Conservation (phyloP, 2,329 filamentous ascomycete genomes). For the Aureobasidium mangrovei region DNA sequence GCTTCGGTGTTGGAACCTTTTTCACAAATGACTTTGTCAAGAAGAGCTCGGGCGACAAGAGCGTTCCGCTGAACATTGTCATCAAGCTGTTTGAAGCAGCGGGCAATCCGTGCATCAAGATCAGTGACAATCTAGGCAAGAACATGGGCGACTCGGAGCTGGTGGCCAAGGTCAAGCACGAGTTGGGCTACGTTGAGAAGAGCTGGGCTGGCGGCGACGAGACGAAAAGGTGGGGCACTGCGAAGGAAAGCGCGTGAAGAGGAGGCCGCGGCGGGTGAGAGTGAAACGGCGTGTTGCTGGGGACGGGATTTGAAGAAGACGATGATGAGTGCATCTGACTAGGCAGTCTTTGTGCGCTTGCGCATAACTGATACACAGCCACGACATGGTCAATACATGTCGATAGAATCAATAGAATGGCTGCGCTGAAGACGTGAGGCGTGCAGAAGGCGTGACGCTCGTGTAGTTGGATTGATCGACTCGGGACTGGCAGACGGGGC, state of each 20-base stretch:
- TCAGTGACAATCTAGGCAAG: conserved; percentile 81
- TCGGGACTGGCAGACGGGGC: neutral
- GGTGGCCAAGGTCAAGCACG: conserved; percentile 73
- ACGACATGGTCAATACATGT: conserved; percentile 6
- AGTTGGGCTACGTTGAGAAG: conserved; percentile 78
- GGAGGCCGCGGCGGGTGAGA: neutral
- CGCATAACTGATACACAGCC: neutral
- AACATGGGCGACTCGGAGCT: conserved; percentile 81
- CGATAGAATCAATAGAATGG: neutral
- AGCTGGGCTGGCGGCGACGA: conserved; percentile 80
- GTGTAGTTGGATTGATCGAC: neutral
- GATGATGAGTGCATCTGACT: conserved; percentile 2
- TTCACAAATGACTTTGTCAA: conserved; percentile 87
- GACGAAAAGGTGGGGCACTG: conserved; percentile 65
- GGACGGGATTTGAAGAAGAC: neutral
- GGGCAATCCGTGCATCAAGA: conserved; percentile 79
- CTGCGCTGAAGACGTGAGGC: neutral
- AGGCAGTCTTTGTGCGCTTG: neutral
- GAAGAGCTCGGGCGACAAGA: conserved; percentile 66
- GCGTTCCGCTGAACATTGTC: conserved; percentile 88
- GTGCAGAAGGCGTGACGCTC: neutral
- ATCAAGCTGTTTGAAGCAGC: conserved; percentile 87
- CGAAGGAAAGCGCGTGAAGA: conserved; percentile 1
- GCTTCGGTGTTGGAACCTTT: conserved; percentile 91
- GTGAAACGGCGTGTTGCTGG: no score